Evolutionary conservation across 2,329 filamentous ascomycete species (phyloP), one percentile per base, ranked within the genome.

Genomic region (Calonectria naviculata): DNA sequence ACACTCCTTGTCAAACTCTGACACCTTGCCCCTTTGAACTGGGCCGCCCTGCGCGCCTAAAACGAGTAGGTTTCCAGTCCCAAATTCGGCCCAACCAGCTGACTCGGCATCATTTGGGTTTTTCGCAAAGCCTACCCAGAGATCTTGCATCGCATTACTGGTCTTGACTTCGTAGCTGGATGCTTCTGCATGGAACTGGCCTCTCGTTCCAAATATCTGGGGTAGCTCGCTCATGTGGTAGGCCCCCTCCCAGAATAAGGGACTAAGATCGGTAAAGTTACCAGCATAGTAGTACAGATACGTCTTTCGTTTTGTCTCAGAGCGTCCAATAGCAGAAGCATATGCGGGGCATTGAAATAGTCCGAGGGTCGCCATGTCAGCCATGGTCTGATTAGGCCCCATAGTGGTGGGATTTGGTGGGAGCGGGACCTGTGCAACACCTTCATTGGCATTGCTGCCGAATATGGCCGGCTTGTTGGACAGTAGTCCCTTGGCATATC

Each of bases 161-260:
- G 60, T 62, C 28, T 42, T 12, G 13, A 44, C 38, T 7, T 62
- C 60, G 19, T 46, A 31, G 28, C 24, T 17, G 7, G 60, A 46
- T 3, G 60, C 60, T 2, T 26, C 28, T 3, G 15, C 41, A 41
- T 31, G 38, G 13, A 34, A 47, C 28, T 47, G 24, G 60, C 38
- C 38, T 3, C 38, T 12, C 3, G 60, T 62, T 21, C 41, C 41
- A 17, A 62, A 62, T 28, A 62, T 62, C 24, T 44, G 60, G 7
- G 60, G 60, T 26, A 62, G 28, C 26, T 62, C 60, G 26, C 38
- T 44, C 38, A 44, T 62, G n/a, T 62, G 60, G 19, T 62, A 62
- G 28, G 60, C 60, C 10, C 60, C 60, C 60, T 62, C 60, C 60
- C 60, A 62, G 13, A 44, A 44, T 7, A 42, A 15, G 3, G 60